Conservation (phyloP, 108 stramenopile species). For the Cyclotella choctawhatcheeana region DNA sequence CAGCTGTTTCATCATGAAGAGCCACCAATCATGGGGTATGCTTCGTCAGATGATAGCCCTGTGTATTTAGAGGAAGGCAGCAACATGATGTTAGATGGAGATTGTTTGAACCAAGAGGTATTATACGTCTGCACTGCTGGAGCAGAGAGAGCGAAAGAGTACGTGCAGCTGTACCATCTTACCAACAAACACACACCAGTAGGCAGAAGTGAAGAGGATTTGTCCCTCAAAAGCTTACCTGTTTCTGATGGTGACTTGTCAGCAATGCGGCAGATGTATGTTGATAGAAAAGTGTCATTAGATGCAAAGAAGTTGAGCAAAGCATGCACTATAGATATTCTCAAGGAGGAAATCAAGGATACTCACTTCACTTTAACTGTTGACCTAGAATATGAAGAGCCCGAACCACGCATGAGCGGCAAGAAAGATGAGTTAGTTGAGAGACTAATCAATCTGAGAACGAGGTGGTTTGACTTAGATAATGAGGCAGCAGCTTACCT, state of each 20-base stretch:
- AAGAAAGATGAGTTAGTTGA: slow-evolving; percentile 3
- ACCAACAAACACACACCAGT: neutral
- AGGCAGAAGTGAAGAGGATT: slow-evolving; percentile 1
- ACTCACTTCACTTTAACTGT: neutral
- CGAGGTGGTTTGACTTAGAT: neutral
- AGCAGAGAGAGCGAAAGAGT: neutral
- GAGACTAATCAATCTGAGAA: neutral
- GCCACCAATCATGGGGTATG: slow-evolving; percentile 1
- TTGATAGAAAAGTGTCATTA: neutral
- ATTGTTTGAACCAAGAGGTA: neutral
- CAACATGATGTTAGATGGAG: slow-evolving; percentile 1
- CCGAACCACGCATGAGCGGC: neutral
- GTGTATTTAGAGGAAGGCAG: neutral
- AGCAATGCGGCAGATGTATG: neutral
- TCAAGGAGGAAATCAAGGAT: neutral
- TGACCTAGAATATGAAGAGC: neutral
- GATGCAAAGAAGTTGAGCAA: neutral
- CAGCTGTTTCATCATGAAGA: neutral
- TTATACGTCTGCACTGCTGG: slow-evolving; percentile 1
- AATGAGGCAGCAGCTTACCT: neutral
- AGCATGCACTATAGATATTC: neutral
- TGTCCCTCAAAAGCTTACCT: neutral
- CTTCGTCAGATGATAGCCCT: neutral
- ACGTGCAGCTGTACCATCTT: neutral
- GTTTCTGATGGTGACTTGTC: slow-evolving; percentile 4